Evolutionary conservation across 257 asterid genomes (phyloP), one percentile per base, ranked within the genome.

Genomic region (Solanum bulbocastanum): DNA sequence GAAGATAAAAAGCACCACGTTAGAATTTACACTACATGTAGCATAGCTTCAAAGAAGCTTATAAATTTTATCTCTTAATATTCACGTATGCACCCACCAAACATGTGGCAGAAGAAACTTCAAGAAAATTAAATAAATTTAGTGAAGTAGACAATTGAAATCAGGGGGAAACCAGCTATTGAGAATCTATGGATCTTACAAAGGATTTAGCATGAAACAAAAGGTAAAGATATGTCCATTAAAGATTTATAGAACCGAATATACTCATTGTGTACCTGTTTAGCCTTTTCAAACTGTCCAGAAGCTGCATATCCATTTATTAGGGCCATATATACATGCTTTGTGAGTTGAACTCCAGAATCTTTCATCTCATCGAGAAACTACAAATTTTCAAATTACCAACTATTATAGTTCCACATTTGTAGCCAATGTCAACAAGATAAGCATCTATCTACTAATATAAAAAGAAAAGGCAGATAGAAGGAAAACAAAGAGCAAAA

Each of bases 241-340:
- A 82, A 82, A 82, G 30, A 49, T 11, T 49, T 49, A 39, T 82
- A 9, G 71, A 72, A 44, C 68, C 9, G 23, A 46, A 27, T 3
- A 86, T 42, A 86, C 85, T 71, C 62, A 22, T 44, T 42, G 42
- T 68, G 60, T 89, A 97, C 99, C 98, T 94, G 86, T 91, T 95
- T 92, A 89, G 99, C 99, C 87, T 92, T 90, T 75, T 91, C 94
- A 86, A 93, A 91, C 87, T 89, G 91, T 89, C 98, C 99, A 90
- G 93, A 93, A 86, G 95, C 91, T 87, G 96, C 98, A 91, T 94
- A 96, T 78, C 98, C 98, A 89, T 95, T 95, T 92, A 95, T 92
- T 84, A 96, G 94, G 86, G 98, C 92, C 98, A 94, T 94, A 90
- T 88, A 92, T 87, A 96, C 93, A 66, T 89, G 91, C 94, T 94